Evolutionary conservation across 805 yeast species (phyloP).

Genomic region (Suhomyces sp.): DNA sequence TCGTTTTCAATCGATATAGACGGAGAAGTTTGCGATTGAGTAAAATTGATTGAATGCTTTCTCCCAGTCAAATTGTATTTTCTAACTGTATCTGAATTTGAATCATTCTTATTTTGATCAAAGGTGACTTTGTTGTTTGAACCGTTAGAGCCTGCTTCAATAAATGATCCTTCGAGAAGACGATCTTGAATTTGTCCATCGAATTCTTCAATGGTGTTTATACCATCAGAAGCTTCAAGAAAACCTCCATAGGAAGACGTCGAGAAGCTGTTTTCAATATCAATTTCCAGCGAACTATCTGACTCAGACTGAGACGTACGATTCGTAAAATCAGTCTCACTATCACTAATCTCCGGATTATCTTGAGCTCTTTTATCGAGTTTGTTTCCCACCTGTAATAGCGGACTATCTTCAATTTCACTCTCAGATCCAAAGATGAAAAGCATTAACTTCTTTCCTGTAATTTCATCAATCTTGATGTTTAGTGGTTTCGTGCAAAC

Average conservation of each 20-base stretch:
- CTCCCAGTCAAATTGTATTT: background rate
- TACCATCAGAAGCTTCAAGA: constrained; percentile 12
- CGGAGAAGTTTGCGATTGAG: constrained; percentile 1
- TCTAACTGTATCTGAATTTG: background rate
- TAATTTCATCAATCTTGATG: constrained; percentile 38
- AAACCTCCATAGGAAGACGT: no score
- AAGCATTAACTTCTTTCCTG: constrained; percentile 38
- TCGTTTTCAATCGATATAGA: constrained; percentile 10
- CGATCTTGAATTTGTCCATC: constrained; percentile 1
- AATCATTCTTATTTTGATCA: constrained; percentile 5
- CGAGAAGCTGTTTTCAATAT: constrained; percentile 13
- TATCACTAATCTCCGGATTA: constrained; percentile 1
- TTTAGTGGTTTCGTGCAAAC: constrained; percentile 38
- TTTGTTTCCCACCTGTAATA: constrained; percentile 9
- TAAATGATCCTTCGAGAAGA: background rate
- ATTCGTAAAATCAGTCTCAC: constrained; percentile 10
- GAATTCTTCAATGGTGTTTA: constrained; percentile 7
- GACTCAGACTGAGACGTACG: no score
- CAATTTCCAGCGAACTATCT: no score
- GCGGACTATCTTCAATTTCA: constrained; percentile 22
- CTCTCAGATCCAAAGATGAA: constrained; percentile 34
- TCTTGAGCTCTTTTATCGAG: constrained; percentile 12
- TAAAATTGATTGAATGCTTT: background rate
- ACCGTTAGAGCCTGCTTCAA: background rate
- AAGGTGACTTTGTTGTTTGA: constrained; percentile 2